These are phyloP conservation scores for Auricularia cornea DNA, from an alignment of 768 basidiomycete genomes.

Conservation along the genomic window DNA sequence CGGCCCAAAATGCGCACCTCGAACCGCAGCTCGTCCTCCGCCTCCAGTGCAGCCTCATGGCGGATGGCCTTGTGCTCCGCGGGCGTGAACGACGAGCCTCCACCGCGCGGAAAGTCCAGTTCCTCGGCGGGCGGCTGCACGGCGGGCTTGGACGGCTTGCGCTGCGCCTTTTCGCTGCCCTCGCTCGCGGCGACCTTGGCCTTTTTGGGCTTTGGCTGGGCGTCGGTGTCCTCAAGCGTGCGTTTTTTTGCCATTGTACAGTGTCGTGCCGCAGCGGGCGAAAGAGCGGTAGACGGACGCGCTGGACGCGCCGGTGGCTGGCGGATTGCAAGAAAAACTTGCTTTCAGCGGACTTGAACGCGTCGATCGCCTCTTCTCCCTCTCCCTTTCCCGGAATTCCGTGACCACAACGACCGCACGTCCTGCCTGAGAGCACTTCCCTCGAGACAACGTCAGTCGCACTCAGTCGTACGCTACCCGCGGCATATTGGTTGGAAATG, in stretches of 20 bases:
- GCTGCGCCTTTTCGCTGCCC: not conserved
- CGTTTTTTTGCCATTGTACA: slow-evolving; percentile 1
- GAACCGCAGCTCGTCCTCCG: slow-evolving; percentile 66
- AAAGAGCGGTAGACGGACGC: not conserved
- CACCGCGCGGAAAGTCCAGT: slow-evolving; percentile 92
- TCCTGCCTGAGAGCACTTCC: too few relatives aligned
- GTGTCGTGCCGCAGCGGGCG: not conserved
- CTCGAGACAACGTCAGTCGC: too few relatives aligned
- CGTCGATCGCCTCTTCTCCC: too few relatives aligned
- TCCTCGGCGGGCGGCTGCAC: slow-evolving; percentile 40
- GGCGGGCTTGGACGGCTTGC: not conserved
- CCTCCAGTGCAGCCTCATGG: slow-evolving; percentile 79
- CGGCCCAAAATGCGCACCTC: slow-evolving; percentile 41
- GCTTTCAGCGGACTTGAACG: too few relatives aligned
- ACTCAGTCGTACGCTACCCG: too few relatives aligned
- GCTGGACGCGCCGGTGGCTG: not conserved
- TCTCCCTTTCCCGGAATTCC: too few relatives aligned
- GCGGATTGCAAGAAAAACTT: not conserved
- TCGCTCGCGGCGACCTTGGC: not conserved
- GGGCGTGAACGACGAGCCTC: slow-evolving; percentile 81
- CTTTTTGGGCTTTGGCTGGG: slow-evolving; percentile 1
- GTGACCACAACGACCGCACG: too few relatives aligned
- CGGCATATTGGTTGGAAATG: too few relatives aligned
- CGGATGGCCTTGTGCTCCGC: slow-evolving; percentile 80
- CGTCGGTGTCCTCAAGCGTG: not conserved